Conservation (phyloP, 2,329 filamentous ascomycete genomes). For the Trichoderma endophyticum region DNA sequence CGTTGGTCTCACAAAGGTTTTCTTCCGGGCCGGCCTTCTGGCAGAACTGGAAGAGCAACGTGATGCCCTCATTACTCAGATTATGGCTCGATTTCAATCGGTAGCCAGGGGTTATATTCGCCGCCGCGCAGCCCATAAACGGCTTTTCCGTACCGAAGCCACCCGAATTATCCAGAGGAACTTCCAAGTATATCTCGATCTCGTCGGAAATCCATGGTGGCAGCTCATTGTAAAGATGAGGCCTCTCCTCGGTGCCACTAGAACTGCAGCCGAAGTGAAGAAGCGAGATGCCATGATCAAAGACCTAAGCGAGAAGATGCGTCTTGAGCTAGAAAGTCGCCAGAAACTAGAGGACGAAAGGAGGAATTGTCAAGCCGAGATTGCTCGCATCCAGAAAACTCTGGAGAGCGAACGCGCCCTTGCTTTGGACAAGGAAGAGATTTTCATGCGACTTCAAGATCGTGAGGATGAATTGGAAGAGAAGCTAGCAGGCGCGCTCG, state of each 20-base stretch:
- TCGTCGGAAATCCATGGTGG: constrained; percentile 97
- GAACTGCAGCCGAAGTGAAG: constrained; percentile 90
- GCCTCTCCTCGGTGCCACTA: constrained; percentile 85
- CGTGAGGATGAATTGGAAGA: constrained; percentile 92
- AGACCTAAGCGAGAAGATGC: constrained; percentile 79
- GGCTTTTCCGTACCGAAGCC: constrained; percentile 89
- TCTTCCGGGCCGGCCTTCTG: constrained; percentile 93
- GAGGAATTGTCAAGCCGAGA: constrained; percentile 79
- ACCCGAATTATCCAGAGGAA: constrained; percentile 93
- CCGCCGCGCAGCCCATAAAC: constrained; percentile 84
- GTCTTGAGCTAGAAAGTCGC: constrained; percentile 68
- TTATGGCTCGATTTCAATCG: constrained; percentile 91
- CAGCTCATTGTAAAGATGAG: constrained; percentile 92
- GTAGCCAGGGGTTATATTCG: constrained; percentile 87
- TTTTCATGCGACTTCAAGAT: constrained; percentile 90
- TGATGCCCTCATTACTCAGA: constrained; percentile 86
- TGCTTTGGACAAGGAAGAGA: constrained; percentile 96
- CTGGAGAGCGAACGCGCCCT: constrained; percentile 94
- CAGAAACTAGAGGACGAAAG: constrained; percentile 87
- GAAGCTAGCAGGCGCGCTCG: constrained; percentile 85
- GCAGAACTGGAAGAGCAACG: constrained; percentile 96
- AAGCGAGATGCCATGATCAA: constrained; percentile 92
- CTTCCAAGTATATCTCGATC: constrained; percentile 84
- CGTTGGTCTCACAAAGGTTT: constrained; percentile 94
- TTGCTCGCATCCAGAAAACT: constrained; percentile 86